These are phyloP conservation scores for Rugonectria rugulosa DNA, from an alignment of 2,329 filamentous ascomycete species.

Conservation along the genomic window DNA sequence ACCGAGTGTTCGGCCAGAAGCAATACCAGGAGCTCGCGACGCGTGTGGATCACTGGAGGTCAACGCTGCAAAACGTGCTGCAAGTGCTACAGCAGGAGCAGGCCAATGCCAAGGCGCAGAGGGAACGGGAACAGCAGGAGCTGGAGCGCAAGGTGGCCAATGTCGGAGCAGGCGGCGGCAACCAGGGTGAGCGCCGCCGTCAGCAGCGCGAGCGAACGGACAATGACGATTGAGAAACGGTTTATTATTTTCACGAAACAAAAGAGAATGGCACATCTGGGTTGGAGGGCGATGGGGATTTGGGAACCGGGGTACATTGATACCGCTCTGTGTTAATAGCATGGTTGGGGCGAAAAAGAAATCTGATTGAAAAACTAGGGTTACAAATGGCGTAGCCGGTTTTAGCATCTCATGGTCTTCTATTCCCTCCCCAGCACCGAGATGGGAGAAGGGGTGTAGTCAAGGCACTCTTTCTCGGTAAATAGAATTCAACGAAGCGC, in stretches of 20 bases:
- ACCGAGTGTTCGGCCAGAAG: slow-evolving; percentile 96
- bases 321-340: slow-evolving; percentile 44
- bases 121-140: slow-evolving; percentile 79
- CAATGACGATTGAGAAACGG: slow-evolving; percentile 59
- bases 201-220: slow-evolving; percentile 59
- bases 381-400: slow-evolving; percentile 49
- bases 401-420: slow-evolving; percentile 44
- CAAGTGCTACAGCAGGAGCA: slow-evolving; percentile 82
- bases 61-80: slow-evolving; percentile 80
- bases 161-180: slow-evolving; percentile 46
- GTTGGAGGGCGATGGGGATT: slow-evolving; percentile 14
- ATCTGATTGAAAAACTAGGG: slow-evolving; percentile 40
- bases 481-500: slow-evolving; percentile 23
- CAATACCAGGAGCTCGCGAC: slow-evolving; percentile 97
- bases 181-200: slow-evolving; percentile 41
- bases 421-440: slow-evolving; percentile 32
- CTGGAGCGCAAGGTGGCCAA: slow-evolving; percentile 70
- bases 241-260: slow-evolving; percentile 14
- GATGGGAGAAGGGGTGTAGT: slow-evolving; percentile 13
- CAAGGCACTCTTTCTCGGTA: slow-evolving; percentile 16
- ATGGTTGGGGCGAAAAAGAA: slow-evolving; percentile 40
- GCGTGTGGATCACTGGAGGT: slow-evolving; percentile 89
- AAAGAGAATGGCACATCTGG: slow-evolving; percentile 21
- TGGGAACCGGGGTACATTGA: slow-evolving; percentile 35
- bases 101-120: slow-evolving; percentile 77